Base-by-base conservation (phyloP, 345 rosid genomes). In the Salix arbutifolia region DNA sequence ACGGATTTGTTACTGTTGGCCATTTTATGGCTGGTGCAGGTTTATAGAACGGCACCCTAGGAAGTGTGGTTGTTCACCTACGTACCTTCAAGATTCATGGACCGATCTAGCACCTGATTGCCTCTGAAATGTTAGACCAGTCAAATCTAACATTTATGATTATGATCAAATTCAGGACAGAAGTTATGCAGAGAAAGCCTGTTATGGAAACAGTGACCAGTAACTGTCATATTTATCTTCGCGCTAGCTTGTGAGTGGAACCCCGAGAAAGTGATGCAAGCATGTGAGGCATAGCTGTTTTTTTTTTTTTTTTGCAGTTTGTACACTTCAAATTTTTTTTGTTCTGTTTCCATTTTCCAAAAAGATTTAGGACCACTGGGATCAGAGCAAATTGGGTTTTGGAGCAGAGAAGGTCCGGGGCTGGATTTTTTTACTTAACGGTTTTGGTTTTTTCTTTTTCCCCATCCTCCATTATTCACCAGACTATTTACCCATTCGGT, bases 311-410 rank as follows among this genome's bases (percentile, higher is more conserved):
- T 42, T 26, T 30, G 74, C 35, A 44, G 53, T 70, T 69, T 67
- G 58, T 67, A 21, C 67, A 38, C 31, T 17, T 14, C 21, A 2
- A 65, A 12, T 70, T 30, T 14, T 72, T 76, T 61, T 68, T 72
- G 69, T 58, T 30, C 69, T 56, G 53, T 60, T 30, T 50, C 28
- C 71, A 31, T 70, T 69, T 76, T 66, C 71, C 65, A 62, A 61
- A 33, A 78, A 56, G 75, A 21, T 37, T 40, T 3, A 67, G 83
- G 86, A 80, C 86, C 88, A 78, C 86, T 33, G 67, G 40, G 74
- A 60, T 44, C 50, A 2, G 50, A 46, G 52, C 30, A 65, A 69
- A 8, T 35, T 37, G 65, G 73, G 67, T 58, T 33, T 64, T 67
- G 74, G 42, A 44, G 44, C 23, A 5, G 8, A 8, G 74, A 60